Base-by-base conservation (phyloP, 2,329 filamentous ascomycete genomes). In the Cryphonectria naterciae region DNA sequence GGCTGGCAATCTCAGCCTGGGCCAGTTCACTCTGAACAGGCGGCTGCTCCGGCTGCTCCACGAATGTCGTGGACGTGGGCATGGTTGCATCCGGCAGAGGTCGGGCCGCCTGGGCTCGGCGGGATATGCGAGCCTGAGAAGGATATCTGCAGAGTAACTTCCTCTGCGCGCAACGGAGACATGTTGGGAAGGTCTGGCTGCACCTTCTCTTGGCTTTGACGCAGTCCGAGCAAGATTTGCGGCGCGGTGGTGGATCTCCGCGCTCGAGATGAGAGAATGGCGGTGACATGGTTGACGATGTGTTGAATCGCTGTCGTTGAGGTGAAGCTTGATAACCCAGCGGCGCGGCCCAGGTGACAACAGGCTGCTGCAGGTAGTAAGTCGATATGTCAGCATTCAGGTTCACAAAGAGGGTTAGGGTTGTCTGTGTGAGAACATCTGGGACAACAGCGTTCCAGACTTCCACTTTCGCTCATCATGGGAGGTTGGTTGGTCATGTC, bases 151-250 rank as follows among this genome's bases (percentile, higher is more conserved):
- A 90, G 0, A 76, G 65, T 1, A 89, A 76, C 1, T 79, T 78
- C 39, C 86, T 83, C 69, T 84, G 83, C 0, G 78, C 76, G 75
- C 88, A 90, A 60, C 88, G 83, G 22, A 83, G 77, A 74, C 88
- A 91, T 17, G 81, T 76, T 1, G 87, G 88, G 19, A 82, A 76
- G 25, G 81, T 82, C 52, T 86, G 82, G 73, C 87, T 85, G 76
- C 88, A 90, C 64, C 85, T 85, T 19, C 88, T 83, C 77, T 89
- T 90, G 35, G 87, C 83, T 74, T 83, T 85, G 64, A 84, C 87
- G 78, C 88, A 90, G 37, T 84, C 83, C 4, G 82, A 79, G 75
- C 88, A 90, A 4, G 88, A 86, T 78, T 88, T 89, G 63, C 87
- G 85, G 69, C 84, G 78, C 5, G 82, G 82, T 61, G 81, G 85